These are phyloP conservation scores for Candida ortonii DNA, from an alignment of 805 yeast species.

Conservation along the genomic window DNA sequence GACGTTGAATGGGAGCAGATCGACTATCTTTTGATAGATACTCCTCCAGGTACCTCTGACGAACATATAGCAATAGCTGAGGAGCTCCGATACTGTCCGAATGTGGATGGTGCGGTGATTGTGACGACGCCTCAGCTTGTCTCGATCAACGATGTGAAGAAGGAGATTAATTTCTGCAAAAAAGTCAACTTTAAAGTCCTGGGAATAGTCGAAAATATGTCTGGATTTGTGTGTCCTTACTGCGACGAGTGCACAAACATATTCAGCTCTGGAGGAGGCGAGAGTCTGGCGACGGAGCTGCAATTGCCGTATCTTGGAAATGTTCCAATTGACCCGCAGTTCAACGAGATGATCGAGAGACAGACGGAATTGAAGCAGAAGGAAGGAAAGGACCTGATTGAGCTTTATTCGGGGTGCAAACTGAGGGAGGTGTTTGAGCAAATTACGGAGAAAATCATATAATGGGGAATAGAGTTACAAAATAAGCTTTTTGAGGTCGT, in stretches of 20 bases:
- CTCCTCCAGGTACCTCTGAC: conserved; percentile 99
- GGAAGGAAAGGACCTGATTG: conserved; percentile 32
- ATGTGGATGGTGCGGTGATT: conserved; percentile 87
- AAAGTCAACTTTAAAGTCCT: conserved; percentile 77
- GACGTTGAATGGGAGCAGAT: conserved; percentile 91
- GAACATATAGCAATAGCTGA: conserved; percentile 98
- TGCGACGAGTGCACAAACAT: conserved; percentile 91
- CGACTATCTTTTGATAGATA: conserved; percentile 81
- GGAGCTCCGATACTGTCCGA: conserved; percentile 61
- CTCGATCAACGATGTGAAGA: conserved; percentile 89
- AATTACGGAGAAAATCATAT: conserved; percentile 37
- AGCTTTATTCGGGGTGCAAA: conserved; percentile 36
- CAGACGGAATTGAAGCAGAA: conserved; percentile 63
- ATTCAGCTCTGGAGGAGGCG: conserved; percentile 93
- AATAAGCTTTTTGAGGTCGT: conserved; percentile 14
- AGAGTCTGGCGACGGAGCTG: conserved; percentile 58
- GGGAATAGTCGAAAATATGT: conserved; percentile 94
- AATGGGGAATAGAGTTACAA: conserved; percentile 2
- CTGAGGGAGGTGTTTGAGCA: conserved; percentile 43
- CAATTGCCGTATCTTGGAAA: conserved; percentile 73
- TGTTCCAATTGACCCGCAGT: conserved; percentile 90
- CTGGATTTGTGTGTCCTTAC: conserved; percentile 92
- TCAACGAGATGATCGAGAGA: conserved; percentile 82
- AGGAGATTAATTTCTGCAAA: conserved; percentile 87
- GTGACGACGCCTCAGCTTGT: conserved; percentile 97